A percentile compares a stretch with the other conserved stretches of the same genome.
Conservation (phyloP, 2,329 filamentous ascomycete species). For the Diaporthe sp. region DNA sequence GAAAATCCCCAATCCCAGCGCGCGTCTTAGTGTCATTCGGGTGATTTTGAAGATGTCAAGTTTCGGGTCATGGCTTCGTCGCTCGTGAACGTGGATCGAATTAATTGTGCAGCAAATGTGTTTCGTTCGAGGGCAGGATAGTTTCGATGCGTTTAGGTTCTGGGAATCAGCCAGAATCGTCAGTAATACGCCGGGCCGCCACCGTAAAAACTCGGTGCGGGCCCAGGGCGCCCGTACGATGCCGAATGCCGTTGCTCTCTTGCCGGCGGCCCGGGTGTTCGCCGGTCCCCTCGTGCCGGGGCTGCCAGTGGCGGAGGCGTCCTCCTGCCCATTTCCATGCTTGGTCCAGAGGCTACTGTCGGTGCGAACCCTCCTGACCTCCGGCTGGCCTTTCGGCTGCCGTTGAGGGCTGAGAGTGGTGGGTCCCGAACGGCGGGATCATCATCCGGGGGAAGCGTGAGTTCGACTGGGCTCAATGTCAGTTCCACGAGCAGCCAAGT, state of each 20-base stretch:
- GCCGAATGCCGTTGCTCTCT: constrained; percentile 41
- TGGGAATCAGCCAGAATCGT: neutral
- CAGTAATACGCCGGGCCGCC: constrained; percentile 21
- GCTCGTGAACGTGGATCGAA: neutral
- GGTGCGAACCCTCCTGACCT: constrained; percentile 51
- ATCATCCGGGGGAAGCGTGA: constrained; percentile 74
- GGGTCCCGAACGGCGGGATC: constrained; percentile 71
- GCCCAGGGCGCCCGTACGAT: constrained; percentile 42
- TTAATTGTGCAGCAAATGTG: neutral
- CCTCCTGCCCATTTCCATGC: constrained; percentile 52
- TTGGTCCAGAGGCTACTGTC: constrained; percentile 53
- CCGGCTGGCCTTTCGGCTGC: constrained; percentile 60
- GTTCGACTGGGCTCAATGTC: constrained; percentile 59
- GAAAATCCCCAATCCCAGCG: neutral
- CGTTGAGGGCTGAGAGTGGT: constrained; percentile 66
- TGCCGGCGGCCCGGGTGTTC: constrained; percentile 52
- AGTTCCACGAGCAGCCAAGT: neutral
- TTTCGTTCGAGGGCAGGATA: too few species aligned
- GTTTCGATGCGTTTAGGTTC: too few species aligned
- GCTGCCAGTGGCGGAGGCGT: constrained; percentile 50
- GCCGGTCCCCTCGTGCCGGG: constrained; percentile 50
- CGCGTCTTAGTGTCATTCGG: neutral
- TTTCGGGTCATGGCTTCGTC: neutral
- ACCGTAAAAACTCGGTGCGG: constrained; percentile 43
- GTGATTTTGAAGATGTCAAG: neutral